Conservation (phyloP, 139 green algal genomes). For the Asterochloris erici region DNA sequence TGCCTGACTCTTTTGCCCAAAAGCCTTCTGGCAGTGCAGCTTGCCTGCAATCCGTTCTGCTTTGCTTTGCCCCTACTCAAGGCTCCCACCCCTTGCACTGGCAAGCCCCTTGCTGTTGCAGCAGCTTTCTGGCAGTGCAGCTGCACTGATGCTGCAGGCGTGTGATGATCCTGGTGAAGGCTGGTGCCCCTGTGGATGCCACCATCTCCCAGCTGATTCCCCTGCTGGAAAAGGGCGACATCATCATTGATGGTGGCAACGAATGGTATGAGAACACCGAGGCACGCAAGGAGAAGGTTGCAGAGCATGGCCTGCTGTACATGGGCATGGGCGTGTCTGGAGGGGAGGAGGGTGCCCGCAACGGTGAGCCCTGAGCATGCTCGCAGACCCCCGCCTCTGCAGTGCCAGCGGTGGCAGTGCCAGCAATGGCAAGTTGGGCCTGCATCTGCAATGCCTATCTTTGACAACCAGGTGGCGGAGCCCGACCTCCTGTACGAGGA, state of each 20-base stretch:
- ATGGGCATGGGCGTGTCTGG: constrained; percentile 98
- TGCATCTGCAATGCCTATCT: neutral
- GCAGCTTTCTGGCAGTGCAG: no score
- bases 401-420: neutral
- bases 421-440: neutral
- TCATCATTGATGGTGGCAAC: constrained; percentile 98
- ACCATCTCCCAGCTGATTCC: constrained; percentile 87
- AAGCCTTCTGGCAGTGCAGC: no score
- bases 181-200: constrained; percentile 89
- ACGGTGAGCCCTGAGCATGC: constrained; percentile 51
- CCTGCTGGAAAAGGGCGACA: constrained; percentile 92
- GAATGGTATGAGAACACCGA: constrained; percentile 99
- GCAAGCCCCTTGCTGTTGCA: no score
- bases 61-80: no score
- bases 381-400: neutral
- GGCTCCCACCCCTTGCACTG: no score
- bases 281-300: constrained; percentile 65
- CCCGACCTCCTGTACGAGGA: no score
- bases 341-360: constrained; percentile 95
- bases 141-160: constrained; percentile 41
- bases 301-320: constrained; percentile 87
- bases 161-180: constrained; percentile 98
- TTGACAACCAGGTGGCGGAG: neutral
- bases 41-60: no score
- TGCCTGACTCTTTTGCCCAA: no score